Percentiles rank a stretch among this genome's conserved stretches.
phyloP scores from a whole-genome alignment of 2,329 filamentous ascomycete genomes.

The Metarhizium brunneum region DNA sequence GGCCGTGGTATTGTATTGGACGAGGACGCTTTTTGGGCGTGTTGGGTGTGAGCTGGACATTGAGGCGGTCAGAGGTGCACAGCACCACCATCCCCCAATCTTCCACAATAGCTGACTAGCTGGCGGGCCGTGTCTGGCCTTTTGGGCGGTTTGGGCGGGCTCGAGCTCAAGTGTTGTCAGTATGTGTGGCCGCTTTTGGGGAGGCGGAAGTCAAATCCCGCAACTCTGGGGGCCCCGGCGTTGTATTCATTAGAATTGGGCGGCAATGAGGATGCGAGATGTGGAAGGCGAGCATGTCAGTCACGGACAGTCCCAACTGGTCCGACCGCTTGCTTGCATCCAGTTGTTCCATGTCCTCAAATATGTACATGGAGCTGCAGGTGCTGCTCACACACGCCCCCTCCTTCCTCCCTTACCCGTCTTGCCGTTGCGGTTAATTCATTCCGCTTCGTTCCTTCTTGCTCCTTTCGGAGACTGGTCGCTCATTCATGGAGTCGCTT shows the following conservation, averaged over 20 bases:
- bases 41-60: background rate
- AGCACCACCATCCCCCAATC: background rate
- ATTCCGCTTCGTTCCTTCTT: conserved; percentile 1
- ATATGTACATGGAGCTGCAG: background rate
- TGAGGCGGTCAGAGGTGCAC: conserved; percentile 4
- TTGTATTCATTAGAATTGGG: background rate
- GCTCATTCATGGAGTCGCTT: background rate
- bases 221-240: background rate
- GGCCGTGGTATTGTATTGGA: background rate
- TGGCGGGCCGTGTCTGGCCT: background rate
- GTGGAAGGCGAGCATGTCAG: background rate
- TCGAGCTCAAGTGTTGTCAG: background rate
- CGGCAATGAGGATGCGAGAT: background rate
- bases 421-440: background rate
- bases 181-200: background rate
- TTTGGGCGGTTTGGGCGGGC: background rate
- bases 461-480: background rate
- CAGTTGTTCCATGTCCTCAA: background rate
- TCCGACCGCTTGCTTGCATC: background rate
- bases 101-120: background rate
- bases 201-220: background rate
- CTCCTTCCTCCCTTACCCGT: background rate
- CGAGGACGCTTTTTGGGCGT: background rate
- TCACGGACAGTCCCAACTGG: background rate
- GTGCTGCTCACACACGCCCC: background rate